Evolutionary conservation across 768 basidiomycete genomes (phyloP), one percentile per base, ranked within the genome.

Genomic region (Leucogyrophana mollusca): DNA sequence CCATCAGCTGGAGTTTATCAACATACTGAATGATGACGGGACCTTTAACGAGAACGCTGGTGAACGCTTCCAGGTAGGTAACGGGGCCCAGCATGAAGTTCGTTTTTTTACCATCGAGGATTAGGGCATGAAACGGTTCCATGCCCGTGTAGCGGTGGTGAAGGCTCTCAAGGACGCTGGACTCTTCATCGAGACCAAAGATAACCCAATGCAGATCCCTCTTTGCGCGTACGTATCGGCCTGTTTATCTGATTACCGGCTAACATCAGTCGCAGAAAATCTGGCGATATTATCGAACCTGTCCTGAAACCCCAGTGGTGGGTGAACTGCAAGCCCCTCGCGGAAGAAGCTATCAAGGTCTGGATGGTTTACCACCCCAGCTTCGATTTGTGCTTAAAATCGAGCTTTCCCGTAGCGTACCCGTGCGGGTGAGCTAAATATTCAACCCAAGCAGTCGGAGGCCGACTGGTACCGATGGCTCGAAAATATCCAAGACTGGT

Each of bases 291-390:
- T 44, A 96, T 98, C 54, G 96, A 99, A 66, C 87, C 90, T 2
- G 72, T 97, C 17, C 72, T 98, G 57, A 98, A 96, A 66, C 96
- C 96, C 0, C 96, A 99, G 62, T 99, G 96, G 96, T 99, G 95
- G 94, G 87, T 99, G 27, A 83, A 85, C 65, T 95, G 94, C 71
- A 82, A 90, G 65, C 87, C 87, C 1, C 72, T 98, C 42, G 94
- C 95, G 0, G 86, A 92, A 43, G 90, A 94, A 57, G 92, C 90
- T 4, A 77, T 95, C 62, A 82, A 84, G 74, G 94, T 90, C 54
- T 40, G 61, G 40, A 23, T 23, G 25, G 7, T 21, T 18, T 20
- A 17, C 8, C 14, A 20, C n/a, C n/a, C n/a, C n/a, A n/a, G 16
- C 5, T 27, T 38, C 55, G 43, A 40, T 43, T n/a, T n/a, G n/a